Percentiles rank a stretch among this genome's conserved stretches.
Conservation (phyloP, 2,329 filamentous ascomycete species). For the Talaromyces sp. region DNA sequence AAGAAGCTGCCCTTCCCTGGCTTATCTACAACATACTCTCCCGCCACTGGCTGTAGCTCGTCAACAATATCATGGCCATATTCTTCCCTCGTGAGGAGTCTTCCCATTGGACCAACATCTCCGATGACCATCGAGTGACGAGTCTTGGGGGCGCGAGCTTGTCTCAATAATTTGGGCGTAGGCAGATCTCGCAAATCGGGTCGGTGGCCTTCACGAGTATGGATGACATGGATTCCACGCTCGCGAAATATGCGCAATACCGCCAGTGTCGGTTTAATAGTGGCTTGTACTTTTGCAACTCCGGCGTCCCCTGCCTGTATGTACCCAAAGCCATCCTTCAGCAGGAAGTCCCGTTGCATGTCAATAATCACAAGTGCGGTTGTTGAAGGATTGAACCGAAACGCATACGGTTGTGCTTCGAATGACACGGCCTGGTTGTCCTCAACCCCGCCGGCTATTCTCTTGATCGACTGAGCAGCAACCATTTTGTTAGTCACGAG, state of each 20-base stretch:
- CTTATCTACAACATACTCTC: conserved; percentile 58
- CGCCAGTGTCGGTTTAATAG: conserved; percentile 42
- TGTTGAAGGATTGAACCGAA: conserved; percentile 46
- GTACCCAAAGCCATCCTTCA: conserved; percentile 52
- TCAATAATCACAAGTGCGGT: conserved; percentile 54
- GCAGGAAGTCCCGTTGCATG: conserved; percentile 54
- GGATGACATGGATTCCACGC: conserved; percentile 46
- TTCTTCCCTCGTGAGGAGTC: conserved; percentile 54
- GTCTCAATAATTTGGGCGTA: conserved; percentile 51
- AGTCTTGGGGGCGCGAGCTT: conserved; percentile 48
- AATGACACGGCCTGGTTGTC: conserved; percentile 1
- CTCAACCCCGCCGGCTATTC: not conserved
- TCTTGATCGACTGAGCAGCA: conserved; percentile 11
- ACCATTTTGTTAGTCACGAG: conserved; percentile 4
- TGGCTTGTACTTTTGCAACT: conserved; percentile 20
- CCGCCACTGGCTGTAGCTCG: conserved; percentile 52
- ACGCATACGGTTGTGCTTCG: conserved; percentile 46
- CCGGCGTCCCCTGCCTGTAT: conserved; percentile 50
- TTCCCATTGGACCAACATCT: conserved; percentile 54
- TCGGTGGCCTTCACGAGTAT: conserved; percentile 52
- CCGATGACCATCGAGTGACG: conserved; percentile 51
- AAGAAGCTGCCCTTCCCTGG: conserved; percentile 61
- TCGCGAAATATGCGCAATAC: conserved; percentile 36
- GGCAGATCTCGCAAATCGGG: conserved; percentile 55
- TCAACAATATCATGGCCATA: conserved; percentile 57